These are phyloP conservation scores for Suillus fuscotomentosus DNA, from an alignment of 768 basidiomycete species.

Conservation along the genomic window DNA sequence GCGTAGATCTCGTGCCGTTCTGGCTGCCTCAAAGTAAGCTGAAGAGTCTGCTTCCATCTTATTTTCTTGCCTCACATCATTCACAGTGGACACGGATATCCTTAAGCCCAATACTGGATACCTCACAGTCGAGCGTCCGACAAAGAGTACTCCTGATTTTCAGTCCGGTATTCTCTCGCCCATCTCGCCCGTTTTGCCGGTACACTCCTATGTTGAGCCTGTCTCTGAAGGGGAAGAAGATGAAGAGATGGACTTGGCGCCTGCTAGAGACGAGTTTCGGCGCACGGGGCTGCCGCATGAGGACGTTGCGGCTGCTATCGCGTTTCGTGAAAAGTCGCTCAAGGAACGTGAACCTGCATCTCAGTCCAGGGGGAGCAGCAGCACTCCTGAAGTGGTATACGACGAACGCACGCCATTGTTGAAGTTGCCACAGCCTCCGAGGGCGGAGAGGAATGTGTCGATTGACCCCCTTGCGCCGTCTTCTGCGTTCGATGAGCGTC, in stretches of 20 bases:
- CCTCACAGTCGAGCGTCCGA: constrained; percentile 77
- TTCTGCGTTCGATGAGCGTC: constrained; percentile 78
- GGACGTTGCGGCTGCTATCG: constrained; percentile 82
- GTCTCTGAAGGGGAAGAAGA: constrained; percentile 95
- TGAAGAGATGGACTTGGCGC: constrained; percentile 62
- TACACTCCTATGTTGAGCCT: constrained; percentile 74
- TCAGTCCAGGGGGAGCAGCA: constrained; percentile 6
- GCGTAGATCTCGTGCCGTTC: constrained; percentile 96
- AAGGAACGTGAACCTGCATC: constrained; percentile 38
- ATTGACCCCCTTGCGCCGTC: constrained; percentile 89
- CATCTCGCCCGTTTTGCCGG: constrained; percentile 13
- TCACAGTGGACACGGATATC: constrained; percentile 89
- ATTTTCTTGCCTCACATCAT: constrained; percentile 3
- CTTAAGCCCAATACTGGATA: constrained; percentile 87
- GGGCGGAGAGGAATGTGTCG: constrained; percentile 43
- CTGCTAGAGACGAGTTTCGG: constrained; percentile 79
- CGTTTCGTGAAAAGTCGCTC: constrained; percentile 80
- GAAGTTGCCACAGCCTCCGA: constrained; percentile 19
- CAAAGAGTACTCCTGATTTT: constrained; percentile 44
- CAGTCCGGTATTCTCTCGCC: constrained; percentile 39
- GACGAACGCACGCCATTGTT: constrained; percentile 41
- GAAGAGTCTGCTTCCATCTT: neutral
- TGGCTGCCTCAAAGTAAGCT: constrained; percentile 92
- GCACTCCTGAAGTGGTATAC: constrained; percentile 18
- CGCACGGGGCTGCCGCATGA: constrained; percentile 73